phyloP scores from a whole-genome alignment of 1,284 basidiomycete genomes.

The Meripilus lineatus region DNA sequence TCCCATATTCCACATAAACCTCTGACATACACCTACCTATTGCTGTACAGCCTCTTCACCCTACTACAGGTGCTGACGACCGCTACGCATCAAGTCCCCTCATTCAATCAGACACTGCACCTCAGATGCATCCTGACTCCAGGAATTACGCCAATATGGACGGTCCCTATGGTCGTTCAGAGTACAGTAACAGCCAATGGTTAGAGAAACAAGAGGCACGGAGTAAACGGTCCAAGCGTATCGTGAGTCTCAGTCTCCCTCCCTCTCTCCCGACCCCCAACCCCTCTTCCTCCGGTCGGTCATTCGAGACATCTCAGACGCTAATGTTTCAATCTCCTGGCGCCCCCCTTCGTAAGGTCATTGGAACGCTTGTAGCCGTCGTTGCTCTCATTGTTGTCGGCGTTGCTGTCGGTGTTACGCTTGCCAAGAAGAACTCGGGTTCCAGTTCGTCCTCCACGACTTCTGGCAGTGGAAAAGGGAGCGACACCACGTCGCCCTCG shows the following conservation, averaged over 20 bases:
- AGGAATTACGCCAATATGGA: constrained; percentile 28
- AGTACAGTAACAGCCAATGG: constrained; percentile 29
- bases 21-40: too few species aligned
- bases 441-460: constrained; percentile 14
- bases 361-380: constrained; percentile 40
- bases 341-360: too few species aligned
- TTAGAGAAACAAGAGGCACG: constrained; percentile 33
- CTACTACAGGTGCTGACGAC: constrained; percentile 29
- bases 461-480: too few species aligned
- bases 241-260: constrained; percentile 25
- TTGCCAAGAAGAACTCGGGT: constrained; percentile 39
- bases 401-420: constrained; percentile 47
- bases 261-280: too few species aligned
- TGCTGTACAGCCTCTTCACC: constrained; percentile 33
- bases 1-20: background rate
- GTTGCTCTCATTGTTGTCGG: constrained; percentile 42
- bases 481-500: constrained; percentile 15
- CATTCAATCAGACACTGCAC: constrained; percentile 15
- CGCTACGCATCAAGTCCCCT: constrained; percentile 18
- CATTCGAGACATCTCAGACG: constrained; percentile 1
- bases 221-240: constrained; percentile 29
- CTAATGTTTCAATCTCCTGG: background rate
- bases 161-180: constrained; percentile 18
- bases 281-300: background rate
- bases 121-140: constrained; percentile 13